phyloP scores from a whole-genome alignment of 2,329 filamentous ascomycete genomes.

The Diaporthe sp. region DNA sequence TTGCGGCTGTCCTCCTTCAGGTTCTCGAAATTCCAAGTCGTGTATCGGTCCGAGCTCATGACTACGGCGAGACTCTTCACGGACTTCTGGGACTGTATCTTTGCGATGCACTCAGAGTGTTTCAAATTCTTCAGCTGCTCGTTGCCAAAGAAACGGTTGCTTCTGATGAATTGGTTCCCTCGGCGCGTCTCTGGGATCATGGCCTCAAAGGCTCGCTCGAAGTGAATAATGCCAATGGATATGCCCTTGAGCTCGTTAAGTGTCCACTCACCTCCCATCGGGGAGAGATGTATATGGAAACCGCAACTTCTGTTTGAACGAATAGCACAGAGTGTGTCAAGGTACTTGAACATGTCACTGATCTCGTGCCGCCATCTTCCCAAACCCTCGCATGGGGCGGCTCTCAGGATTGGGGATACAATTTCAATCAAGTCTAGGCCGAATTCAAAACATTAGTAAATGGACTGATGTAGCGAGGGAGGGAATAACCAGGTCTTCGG shows the following conservation, averaged over 20 bases:
- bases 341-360: neutral
- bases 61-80: neutral
- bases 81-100: neutral
- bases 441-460: neutral
- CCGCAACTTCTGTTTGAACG: neutral
- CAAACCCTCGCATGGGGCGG: neutral
- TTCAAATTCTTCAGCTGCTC: neutral
- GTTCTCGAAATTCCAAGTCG: conserved; percentile 6
- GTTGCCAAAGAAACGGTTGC: conserved; percentile 3
- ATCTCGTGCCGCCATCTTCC: neutral
- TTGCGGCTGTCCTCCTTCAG: conserved; percentile 9
- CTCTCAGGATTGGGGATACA: conserved; percentile 4
- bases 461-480: neutral
- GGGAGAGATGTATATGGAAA: conserved; percentile 1
- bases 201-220: neutral
- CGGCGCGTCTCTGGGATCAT: neutral
- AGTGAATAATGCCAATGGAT: neutral
- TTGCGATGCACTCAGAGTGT: neutral
- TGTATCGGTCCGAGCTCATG: neutral
- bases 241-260: neutral
- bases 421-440: neutral
- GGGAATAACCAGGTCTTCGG: neutral
- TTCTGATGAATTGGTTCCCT: conserved; percentile 3
- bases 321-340: neutral
- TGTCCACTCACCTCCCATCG: neutral